phyloP scores from a whole-genome alignment of 257 asterid species.

The Penstemon eatonii region DNA sequence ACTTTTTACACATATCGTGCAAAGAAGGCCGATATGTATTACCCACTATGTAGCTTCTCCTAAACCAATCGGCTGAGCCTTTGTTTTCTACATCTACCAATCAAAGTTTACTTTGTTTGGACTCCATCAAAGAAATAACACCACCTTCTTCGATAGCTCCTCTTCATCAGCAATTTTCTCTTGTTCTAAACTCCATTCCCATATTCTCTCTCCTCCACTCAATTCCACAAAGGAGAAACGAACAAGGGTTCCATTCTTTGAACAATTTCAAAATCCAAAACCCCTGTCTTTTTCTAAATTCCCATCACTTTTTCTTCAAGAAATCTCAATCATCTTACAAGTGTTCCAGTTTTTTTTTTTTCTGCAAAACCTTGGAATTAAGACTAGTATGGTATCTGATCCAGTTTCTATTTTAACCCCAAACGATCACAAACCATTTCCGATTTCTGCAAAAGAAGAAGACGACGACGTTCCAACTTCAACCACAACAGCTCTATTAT shows the following conservation, averaged over 20 bases:
- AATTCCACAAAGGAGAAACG: background rate
- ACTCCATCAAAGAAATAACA: constrained; percentile 15
- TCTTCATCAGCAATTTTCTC: constrained; percentile 10
- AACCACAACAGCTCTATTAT: constrained; percentile 39
- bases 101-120: constrained; percentile 24
- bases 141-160: constrained; percentile 29
- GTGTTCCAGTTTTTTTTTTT: background rate
- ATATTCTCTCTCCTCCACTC: background rate
- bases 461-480: constrained; percentile 39
- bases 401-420: background rate
- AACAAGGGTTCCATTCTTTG: background rate
- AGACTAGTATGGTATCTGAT: background rate
- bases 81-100: constrained; percentile 10
- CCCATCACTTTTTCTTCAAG: constrained; percentile 10
- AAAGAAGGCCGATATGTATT: too few relatives aligned
- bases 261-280: background rate
- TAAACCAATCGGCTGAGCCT: too few relatives aligned
- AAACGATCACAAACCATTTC: constrained; percentile 22
- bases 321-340: background rate
- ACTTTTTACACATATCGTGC: too few relatives aligned
- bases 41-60: too few relatives aligned
- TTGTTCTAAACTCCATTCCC: background rate
- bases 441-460: constrained; percentile 26
- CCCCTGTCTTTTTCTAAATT: background rate
- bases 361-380: background rate